Base-by-base conservation (phyloP, 176 grass and related monocot genomes). In the Triticum turgidum region DNA sequence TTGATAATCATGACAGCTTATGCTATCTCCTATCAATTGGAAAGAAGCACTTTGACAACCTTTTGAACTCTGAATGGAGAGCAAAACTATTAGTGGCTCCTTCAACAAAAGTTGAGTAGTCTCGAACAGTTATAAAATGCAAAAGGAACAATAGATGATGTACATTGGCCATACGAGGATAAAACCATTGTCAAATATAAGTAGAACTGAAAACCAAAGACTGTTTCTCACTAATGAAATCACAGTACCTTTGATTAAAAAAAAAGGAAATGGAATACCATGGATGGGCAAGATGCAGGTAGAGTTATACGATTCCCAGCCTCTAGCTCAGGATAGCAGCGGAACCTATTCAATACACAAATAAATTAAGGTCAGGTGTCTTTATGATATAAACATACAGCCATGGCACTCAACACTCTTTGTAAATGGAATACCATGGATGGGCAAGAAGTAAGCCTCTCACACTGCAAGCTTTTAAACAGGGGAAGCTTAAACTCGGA, bases 1-100 rank as follows among this genome's bases (percentile, higher is more conserved):
- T 76, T 98, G 96, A 63, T 95, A 98, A 89, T 95, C 96, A 70
- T 84, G 96, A 65, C 96, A 98, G 51, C 66, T 73, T 59, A 91
- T 91, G 75, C 69, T 95, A 89, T 84, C 90, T 88, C 94, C 90
- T 74, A 92, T 73, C 7, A 82, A 81, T 27, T 89, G 70, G 78
- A 98, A 98, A 70, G 86, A 86, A 84, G 78, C 65, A 76, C 93
- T 83, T 33, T n/a, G 82, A 5, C 96, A 98, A 33, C 72, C 61
- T 86, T 81, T 92, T 64, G 89, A 89, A 68, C 75, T 87, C 96
- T 98, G 90, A 47, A 79, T 22, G 49, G 56, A 59, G 33, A 75
- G 72, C 67, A 38, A 77, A 83, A 86, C 63, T 65, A 56, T 47
- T n/a, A 89, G 21, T 27, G 79, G 63, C 4, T 76, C 61, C 25